phyloP scores from a whole-genome alignment of 352 stramenopile species.

The Globisporangium paddicum region DNA sequence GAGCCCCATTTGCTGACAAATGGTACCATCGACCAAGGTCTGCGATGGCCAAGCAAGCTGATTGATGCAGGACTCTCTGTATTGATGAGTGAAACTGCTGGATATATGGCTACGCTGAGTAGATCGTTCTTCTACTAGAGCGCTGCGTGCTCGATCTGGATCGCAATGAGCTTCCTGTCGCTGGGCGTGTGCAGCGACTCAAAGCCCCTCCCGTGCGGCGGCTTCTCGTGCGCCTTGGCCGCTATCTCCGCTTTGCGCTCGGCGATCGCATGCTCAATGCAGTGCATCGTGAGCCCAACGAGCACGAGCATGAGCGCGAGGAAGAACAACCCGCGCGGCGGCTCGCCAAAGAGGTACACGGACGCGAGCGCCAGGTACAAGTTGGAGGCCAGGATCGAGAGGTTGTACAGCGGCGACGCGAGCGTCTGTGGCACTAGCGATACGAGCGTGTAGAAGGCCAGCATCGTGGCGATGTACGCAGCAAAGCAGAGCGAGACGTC shows the following conservation, averaged over 20 bases:
- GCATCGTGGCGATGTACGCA: constrained; percentile 28
- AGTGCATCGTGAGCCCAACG: constrained; percentile 27
- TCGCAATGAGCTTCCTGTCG: constrained; percentile 12
- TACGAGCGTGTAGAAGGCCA: constrained; percentile 37
- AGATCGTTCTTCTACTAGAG: background rate
- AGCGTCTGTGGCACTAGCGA: constrained; percentile 24
- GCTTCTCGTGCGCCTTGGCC: background rate
- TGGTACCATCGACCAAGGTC: too few relatives aligned
- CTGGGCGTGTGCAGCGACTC: constrained; percentile 21
- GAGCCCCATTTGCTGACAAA: too few relatives aligned
- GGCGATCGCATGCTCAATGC: constrained; percentile 10
- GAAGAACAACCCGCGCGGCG: constrained; percentile 10
- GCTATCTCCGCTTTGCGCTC: background rate
- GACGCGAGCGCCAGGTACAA: constrained; percentile 31
- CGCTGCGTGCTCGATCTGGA: constrained; percentile 14
- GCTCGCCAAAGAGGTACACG: constrained; percentile 24
- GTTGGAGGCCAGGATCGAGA: constrained; percentile 31
- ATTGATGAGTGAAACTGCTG: too few relatives aligned
- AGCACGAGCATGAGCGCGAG: constrained; percentile 24
- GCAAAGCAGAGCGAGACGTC: constrained; percentile 22
- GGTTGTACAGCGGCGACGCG: constrained; percentile 29
- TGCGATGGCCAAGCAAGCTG: too few relatives aligned
- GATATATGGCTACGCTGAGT: too few relatives aligned
- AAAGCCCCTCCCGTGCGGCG: constrained; percentile 22
- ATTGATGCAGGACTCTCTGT: background rate